Evolutionary conservation across 768 basidiomycete species (phyloP).

Genomic region (Amanita thiersii): DNA sequence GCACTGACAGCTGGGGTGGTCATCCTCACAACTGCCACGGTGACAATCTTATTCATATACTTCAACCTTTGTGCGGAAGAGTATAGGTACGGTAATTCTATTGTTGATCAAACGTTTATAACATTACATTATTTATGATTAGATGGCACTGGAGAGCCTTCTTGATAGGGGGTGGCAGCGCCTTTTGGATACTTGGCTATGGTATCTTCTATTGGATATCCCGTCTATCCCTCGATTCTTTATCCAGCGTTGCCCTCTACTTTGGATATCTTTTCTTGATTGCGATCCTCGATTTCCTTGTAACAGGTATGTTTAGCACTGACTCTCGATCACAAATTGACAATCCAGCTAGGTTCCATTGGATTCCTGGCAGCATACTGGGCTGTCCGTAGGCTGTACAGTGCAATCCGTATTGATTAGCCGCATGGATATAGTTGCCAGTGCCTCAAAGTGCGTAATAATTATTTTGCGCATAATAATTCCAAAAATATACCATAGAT

Average conservation of each 20-base stretch:
- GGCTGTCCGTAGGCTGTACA: conserved; percentile 81
- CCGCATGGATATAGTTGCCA: too few species aligned
- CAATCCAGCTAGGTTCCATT: conserved; percentile 59
- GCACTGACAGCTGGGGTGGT: conserved; percentile 82
- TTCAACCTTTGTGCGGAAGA: conserved; percentile 93
- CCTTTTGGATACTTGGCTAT: conserved; percentile 86
- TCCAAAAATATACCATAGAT: too few species aligned
- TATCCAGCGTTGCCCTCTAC: conserved; percentile 77
- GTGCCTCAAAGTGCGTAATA: too few species aligned
- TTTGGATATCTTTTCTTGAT: conserved; percentile 86
- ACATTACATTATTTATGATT: neutral
- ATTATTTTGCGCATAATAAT: too few species aligned
- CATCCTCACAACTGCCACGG: conserved; percentile 81
- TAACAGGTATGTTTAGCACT: conserved; percentile 54
- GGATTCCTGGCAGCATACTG: conserved; percentile 89
- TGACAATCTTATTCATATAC: conserved; percentile 83
- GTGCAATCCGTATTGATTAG: conserved; percentile 72
- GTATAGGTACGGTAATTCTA: conserved; percentile 53
- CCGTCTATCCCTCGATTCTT: conserved; percentile 75
- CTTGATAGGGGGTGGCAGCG: conserved; percentile 84
- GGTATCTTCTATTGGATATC: conserved; percentile 87
- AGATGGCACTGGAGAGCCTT: conserved; percentile 98
- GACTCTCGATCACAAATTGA: neutral
- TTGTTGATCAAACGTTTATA: conserved; percentile 3
- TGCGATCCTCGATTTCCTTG: conserved; percentile 76